Base-by-base conservation (phyloP, 2,329 filamentous ascomycete species). In the Stachybotrys echinatus region DNA sequence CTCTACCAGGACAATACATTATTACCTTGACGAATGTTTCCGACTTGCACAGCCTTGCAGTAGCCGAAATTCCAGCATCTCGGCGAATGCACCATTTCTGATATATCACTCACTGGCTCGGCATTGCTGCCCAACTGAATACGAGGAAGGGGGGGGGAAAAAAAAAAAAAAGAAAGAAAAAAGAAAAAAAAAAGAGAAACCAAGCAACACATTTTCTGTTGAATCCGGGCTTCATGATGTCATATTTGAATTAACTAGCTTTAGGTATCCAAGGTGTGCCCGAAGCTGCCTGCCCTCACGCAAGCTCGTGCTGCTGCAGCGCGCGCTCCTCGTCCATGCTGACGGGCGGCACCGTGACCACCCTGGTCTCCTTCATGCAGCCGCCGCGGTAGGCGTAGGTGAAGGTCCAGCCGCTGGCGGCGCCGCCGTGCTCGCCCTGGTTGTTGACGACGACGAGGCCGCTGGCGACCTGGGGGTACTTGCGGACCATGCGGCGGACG, bases 341-440 rank as follows among this genome's bases (percentile, higher is more conserved):
- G 27, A 46, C 44, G 10, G 60, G 60, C 8, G 51, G 50, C 2
- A 81, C 70, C 3, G 61, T 68, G 0, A 80, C 68, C 1, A 77
- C 75, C 42, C 66, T 57, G 0, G 74, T 71, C 37, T 65, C 65
- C 18, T 67, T 62, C 77, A 81, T 80, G 7, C 52, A 55, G 0
- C 71, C 73, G 3, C 73, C 73, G 4, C 77, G 64, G 53, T 72
- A 79, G 0, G 77, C 65, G 54, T 81, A 81, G 3, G 74, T 77
- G 54, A 81, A 81, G 0, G 68, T 73, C 78, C 78, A 81, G 0
- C 76, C 76, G 2, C 74, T 78, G 0, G 65, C 77, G 0, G 78
- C 78, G 2, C 64, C 78, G 0, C 70, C 78, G 42, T 81, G 75
- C 40, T 72, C 64, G 0, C 77, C 78, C 46, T 70, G 59, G 22